These are phyloP conservation scores for Fragaria ananassa DNA, from an alignment of 306 rosid species.

Conservation along the genomic window DNA sequence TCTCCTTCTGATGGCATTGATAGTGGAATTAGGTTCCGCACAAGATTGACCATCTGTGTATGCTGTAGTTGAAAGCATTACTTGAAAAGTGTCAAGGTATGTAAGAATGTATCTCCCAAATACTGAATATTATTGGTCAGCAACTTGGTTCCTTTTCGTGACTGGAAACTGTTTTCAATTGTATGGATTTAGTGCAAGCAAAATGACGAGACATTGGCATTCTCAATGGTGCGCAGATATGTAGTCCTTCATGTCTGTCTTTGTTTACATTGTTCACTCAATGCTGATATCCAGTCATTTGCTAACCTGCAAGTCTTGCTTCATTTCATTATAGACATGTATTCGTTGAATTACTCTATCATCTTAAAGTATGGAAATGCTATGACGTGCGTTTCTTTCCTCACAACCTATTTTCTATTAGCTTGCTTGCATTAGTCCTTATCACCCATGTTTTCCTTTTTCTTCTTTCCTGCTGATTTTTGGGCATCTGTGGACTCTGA, in stretches of 20 bases:
- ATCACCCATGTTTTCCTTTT: not conserved
- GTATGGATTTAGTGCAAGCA: not conserved
- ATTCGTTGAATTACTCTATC: not conserved
- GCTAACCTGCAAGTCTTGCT: not conserved
- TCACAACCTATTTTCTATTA: not conserved
- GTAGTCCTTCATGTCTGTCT: not conserved
- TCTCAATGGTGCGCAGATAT: not conserved
- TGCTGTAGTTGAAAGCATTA: not conserved
- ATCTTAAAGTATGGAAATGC: not conserved
- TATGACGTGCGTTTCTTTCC: not conserved
- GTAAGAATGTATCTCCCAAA: not conserved
- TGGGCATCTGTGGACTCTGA: not conserved
- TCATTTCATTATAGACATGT: not conserved
- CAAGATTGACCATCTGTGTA: not conserved
- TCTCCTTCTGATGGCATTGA: slow-evolving; percentile 3
- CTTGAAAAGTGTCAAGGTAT: not conserved
- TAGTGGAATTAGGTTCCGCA: not conserved
- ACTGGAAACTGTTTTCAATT: not conserved
- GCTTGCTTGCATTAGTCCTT: not conserved
- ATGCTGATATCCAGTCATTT: not conserved
- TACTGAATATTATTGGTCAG: not conserved
- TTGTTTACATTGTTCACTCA: not conserved
- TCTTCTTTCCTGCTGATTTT: not conserved
- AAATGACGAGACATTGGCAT: not conserved
- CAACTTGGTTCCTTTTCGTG: not conserved